phyloP scores from a whole-genome alignment of 2,329 filamentous ascomycete species.

The Diaporthe sp. region DNA sequence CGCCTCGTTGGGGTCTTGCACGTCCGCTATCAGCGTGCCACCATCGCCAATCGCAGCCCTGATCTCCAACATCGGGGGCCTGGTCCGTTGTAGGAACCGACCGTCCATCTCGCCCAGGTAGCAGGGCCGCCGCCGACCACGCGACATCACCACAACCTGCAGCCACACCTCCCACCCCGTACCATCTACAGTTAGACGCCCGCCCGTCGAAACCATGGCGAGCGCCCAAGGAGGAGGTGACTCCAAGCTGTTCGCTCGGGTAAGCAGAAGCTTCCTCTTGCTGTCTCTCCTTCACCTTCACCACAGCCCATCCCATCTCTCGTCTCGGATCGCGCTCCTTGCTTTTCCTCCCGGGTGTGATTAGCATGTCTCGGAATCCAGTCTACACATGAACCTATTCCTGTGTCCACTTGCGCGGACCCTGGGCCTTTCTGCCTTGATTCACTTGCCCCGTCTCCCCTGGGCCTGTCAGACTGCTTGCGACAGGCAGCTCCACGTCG shows the following conservation, averaged over 20 bases:
- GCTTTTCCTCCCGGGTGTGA: slow-evolving; percentile 34
- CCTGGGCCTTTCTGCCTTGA: slow-evolving; percentile 21
- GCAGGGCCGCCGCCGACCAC: slow-evolving; percentile 31
- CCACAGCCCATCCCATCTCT: slow-evolving; percentile 18
- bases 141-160: slow-evolving; percentile 38
- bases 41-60: slow-evolving; percentile 36
- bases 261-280: slow-evolving; percentile 62
- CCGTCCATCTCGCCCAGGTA: slow-evolving; percentile 27
- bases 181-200: slow-evolving; percentile 34
- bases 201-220: slow-evolving; percentile 62
- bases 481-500: background rate
- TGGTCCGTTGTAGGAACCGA: slow-evolving; percentile 33
- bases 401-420: slow-evolving; percentile 6
- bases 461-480: background rate
- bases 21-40: slow-evolving; percentile 28
- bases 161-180: slow-evolving; percentile 34
- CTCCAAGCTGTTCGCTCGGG: slow-evolving; percentile 99
- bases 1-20: slow-evolving; percentile 21
- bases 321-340: background rate
- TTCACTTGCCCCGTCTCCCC: background rate
- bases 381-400: slow-evolving; percentile 27
- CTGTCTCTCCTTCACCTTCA: slow-evolving; percentile 22
- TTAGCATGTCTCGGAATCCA: slow-evolving; percentile 42
- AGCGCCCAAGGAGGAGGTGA: slow-evolving; percentile 81
- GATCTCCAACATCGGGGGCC: slow-evolving; percentile 33